Evolutionary conservation across 73 alveolate species (phyloP).

Genomic region (Paramecium pentaurelia): DNA sequence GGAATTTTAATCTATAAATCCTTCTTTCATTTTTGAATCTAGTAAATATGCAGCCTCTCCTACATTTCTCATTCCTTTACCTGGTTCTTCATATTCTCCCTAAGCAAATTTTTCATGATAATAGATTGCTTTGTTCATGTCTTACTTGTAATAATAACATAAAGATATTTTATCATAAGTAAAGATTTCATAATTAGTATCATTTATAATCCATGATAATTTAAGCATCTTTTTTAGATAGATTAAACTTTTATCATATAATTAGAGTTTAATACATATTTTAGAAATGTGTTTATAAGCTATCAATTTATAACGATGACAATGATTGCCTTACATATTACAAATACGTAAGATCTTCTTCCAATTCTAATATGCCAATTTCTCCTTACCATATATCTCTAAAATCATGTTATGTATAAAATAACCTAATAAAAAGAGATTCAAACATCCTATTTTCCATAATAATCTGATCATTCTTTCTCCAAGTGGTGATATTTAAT

Average conservation of each 20-base stretch:
- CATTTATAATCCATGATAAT: constrained; percentile 49
- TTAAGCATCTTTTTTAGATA: constrained; percentile 50
- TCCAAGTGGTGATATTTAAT: not conserved
- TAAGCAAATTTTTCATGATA: constrained; percentile 47
- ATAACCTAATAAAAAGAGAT: not conserved
- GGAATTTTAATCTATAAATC: not conserved
- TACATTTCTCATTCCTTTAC: constrained; percentile 16
- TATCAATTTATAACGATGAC: not conserved
- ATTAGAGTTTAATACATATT: not conserved
- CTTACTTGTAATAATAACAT: constrained; percentile 36
- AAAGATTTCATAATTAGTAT: constrained; percentile 49
- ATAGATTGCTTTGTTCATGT: constrained; percentile 11
- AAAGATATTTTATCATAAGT: constrained; percentile 50
- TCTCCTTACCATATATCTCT: constrained; percentile 12
- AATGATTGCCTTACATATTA: not conserved
- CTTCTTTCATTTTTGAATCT: not conserved
- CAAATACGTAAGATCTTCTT: constrained; percentile 4
- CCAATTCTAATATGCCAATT: constrained; percentile 1
- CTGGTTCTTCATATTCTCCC: not conserved
- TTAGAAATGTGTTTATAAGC: not conserved
- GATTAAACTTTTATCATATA: constrained; percentile 50
- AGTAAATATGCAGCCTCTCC: not conserved
- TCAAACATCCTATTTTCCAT: not conserved
- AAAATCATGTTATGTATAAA: not conserved
- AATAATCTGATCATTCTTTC: not conserved